Conservation (phyloP, 1,284 basidiomycete genomes). For the Chalciporus sp. region DNA sequence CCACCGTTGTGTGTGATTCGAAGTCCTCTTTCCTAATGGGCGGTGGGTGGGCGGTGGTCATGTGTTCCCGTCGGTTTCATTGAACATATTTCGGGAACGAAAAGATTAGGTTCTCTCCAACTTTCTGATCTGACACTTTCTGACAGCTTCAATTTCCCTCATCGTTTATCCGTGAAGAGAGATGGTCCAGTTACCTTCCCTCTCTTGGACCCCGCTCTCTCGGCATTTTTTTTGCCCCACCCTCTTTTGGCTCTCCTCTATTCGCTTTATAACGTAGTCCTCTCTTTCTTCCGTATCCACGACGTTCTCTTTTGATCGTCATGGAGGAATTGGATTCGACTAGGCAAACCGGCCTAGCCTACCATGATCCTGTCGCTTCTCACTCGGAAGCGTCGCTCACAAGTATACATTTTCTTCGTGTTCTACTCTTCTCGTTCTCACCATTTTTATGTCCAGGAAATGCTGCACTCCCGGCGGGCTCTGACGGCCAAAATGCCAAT, state of each 20-base stretch:
- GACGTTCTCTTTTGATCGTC: not conserved
- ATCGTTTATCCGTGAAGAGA: too few relatives aligned
- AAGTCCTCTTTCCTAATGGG: too few relatives aligned
- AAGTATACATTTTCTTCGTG: constrained; percentile 34
- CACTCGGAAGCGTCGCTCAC: constrained; percentile 41
- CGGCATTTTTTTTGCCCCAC: not conserved
- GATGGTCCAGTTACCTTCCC: too few relatives aligned
- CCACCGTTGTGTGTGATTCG: too few relatives aligned
- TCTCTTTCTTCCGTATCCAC: not conserved
- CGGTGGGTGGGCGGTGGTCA: not conserved
- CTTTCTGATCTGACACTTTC: too few relatives aligned
- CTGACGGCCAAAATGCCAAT: constrained; percentile 20
- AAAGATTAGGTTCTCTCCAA: too few relatives aligned
- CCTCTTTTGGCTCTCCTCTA: not conserved
- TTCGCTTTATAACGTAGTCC: not conserved
- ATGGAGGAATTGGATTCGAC: constrained; percentile 47
- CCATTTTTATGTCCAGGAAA: constrained; percentile 33
- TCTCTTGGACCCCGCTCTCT: too few relatives aligned
- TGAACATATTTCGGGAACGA: too few relatives aligned
- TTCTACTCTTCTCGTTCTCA: too few relatives aligned
- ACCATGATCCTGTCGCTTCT: constrained; percentile 24
- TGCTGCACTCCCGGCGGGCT: constrained; percentile 42
- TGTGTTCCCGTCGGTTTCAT: not conserved
- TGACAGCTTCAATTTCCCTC: too few relatives aligned
- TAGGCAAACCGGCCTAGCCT: constrained; percentile 38